These are phyloP conservation scores for Fistulinella prunicolor DNA, from an alignment of 768 basidiomycete species.

Conservation along the genomic window DNA sequence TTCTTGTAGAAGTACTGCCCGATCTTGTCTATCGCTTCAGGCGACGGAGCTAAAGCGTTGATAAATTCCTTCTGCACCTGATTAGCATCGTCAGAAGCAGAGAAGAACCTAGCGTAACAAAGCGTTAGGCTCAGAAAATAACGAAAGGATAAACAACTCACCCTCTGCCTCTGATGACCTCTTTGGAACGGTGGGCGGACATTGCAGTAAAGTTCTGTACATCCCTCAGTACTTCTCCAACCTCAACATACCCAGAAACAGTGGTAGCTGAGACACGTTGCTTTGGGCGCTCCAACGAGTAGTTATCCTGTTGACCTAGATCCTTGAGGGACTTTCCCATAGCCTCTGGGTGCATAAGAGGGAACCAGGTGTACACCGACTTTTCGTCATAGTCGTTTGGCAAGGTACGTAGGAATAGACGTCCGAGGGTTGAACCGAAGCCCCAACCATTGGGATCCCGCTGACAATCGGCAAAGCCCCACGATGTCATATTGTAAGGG, in stretches of 20 bases:
- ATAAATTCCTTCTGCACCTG: constrained; percentile 47
- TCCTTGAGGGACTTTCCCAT: constrained; percentile 62
- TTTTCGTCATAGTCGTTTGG: constrained; percentile 66
- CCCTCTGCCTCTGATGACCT: constrained; percentile 61
- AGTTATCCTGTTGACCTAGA: constrained; percentile 50
- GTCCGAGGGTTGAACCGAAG: constrained; percentile 67
- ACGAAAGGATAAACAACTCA: constrained; percentile 25
- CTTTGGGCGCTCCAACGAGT: constrained; percentile 53
- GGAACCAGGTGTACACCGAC: constrained; percentile 83
- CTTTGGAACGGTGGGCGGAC: constrained; percentile 48
- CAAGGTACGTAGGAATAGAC: constrained; percentile 69
- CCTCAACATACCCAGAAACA: constrained; percentile 48
- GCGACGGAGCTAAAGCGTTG: constrained; percentile 43
- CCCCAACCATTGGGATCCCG: constrained; percentile 69
- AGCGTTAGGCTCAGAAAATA: constrained; percentile 2
- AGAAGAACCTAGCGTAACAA: constrained; percentile 55
- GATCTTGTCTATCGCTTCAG: constrained; percentile 48
- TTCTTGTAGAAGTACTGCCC: constrained; percentile 63
- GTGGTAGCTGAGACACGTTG: constrained; percentile 22
- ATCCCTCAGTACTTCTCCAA: constrained; percentile 51
- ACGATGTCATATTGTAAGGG: constrained; percentile 74
- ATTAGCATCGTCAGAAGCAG: constrained; percentile 41
- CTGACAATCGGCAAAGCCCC: constrained; percentile 84
- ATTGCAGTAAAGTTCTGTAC: constrained; percentile 43
- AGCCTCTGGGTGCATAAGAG: constrained; percentile 73